These are phyloP conservation scores for Fusarium bactridioides DNA, from an alignment of 2,329 filamentous ascomycete genomes.

Conservation along the genomic window DNA sequence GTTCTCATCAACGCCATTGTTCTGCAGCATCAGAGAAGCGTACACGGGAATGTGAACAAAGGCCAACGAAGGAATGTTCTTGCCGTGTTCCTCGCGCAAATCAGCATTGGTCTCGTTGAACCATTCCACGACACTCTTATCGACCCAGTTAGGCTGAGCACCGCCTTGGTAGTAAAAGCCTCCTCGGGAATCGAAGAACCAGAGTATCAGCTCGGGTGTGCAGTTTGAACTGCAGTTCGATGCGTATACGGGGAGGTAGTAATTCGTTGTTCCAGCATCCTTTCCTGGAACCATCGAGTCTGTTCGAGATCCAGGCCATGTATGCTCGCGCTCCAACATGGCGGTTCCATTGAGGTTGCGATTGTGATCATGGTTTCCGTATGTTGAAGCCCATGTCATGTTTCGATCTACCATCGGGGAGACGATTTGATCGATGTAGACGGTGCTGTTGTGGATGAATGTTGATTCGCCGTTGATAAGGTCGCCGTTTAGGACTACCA, in stretches of 20 bases:
- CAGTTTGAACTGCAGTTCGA: slow-evolving; percentile 44
- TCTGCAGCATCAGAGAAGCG: slow-evolving; percentile 39
- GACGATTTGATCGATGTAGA: slow-evolving; percentile 65
- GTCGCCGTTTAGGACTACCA: slow-evolving; percentile 75
- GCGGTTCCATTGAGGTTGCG: slow-evolving; percentile 51
- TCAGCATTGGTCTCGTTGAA: slow-evolving; percentile 49
- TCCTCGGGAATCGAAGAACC: slow-evolving; percentile 75
- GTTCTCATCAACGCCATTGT: slow-evolving; percentile 46
- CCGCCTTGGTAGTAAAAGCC: slow-evolving; percentile 57
- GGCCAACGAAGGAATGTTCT: slow-evolving; percentile 53
- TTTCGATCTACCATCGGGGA: slow-evolving; percentile 61
- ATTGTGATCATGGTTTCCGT: slow-evolving; percentile 73
- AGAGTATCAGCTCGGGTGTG: slow-evolving; percentile 59
- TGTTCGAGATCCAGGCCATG: slow-evolving; percentile 35
- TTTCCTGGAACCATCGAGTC: slow-evolving; percentile 30
- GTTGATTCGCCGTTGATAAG: slow-evolving; percentile 72
- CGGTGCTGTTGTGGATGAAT: slow-evolving; percentile 57
- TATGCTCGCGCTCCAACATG: slow-evolving; percentile 38
- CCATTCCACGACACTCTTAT: slow-evolving; percentile 54
- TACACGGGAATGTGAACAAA: slow-evolving; percentile 59
- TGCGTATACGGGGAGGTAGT: slow-evolving; percentile 52
- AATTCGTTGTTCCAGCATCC: slow-evolving; percentile 51
- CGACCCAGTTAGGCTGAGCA: slow-evolving; percentile 54
- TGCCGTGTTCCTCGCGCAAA: slow-evolving; percentile 41
- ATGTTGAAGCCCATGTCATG: slow-evolving; percentile 69